Percentiles rank a stretch among this genome's conserved stretches.
Conservation (phyloP, 228 moss, liverwort and hornwort genomes). For the Sphagnum fallax region DNA sequence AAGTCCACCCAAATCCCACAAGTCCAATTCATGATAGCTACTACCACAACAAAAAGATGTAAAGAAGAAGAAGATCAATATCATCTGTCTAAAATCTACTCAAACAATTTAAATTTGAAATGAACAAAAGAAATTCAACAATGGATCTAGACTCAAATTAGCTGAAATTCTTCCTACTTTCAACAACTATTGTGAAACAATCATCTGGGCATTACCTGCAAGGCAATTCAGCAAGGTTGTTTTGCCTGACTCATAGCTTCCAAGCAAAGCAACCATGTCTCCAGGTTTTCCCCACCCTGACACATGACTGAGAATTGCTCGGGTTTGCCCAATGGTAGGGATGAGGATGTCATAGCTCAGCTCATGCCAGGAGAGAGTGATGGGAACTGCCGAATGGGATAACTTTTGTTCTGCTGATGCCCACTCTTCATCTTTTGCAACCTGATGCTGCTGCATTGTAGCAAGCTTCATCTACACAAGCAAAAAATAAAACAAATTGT, state of each 20-base stretch:
- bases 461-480: conserved; percentile 40
- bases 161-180: no score
- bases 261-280: conserved; percentile 73
- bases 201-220: conserved; percentile 39
- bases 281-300: conserved; percentile 96
- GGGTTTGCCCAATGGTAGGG: conserved; percentile 41
- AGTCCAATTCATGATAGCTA: not conserved
- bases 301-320: conserved; percentile 50
- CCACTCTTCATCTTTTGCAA: conserved; percentile 54
- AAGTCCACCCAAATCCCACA: not conserved
- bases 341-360: conserved; percentile 72
- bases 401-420: conserved; percentile 31
- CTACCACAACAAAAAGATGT: not conserved
- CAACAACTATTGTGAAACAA: no score
- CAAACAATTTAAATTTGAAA: not conserved
- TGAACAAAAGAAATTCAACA: no score
- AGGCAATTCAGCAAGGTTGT: conserved; percentile 73
- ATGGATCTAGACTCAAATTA: no score
- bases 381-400: conserved; percentile 45
- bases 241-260: conserved; percentile 63
- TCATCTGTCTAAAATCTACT: not conserved
- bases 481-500: not conserved
- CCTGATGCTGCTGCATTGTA: conserved; percentile 24
- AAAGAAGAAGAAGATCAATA: not conserved
- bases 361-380: conserved; percentile 95